A percentile compares a stretch with the other conserved stretches of the same genome.
Evolutionary conservation across 176 grass and related monocot species (phyloP).

Genomic region (Lolium rigidum): DNA sequence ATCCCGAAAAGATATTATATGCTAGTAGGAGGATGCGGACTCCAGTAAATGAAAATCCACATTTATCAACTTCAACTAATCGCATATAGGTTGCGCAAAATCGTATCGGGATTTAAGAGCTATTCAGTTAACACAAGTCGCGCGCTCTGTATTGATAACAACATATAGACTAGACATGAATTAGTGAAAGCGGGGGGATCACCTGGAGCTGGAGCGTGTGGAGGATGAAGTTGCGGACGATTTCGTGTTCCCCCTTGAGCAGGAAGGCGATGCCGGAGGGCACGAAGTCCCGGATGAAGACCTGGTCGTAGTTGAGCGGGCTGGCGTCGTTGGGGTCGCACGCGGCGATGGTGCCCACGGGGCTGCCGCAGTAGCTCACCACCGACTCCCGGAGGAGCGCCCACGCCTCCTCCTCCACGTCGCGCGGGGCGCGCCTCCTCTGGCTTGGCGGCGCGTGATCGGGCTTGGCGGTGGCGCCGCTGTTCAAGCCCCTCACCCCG

Average conservation of each 20-base stretch:
- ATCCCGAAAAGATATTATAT: too few species aligned
- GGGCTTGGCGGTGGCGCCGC: not conserved
- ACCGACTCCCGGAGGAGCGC: conserved; percentile 66
- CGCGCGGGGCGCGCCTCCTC: conserved; percentile 4
- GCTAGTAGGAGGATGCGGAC: too few species aligned
- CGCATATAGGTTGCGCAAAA: not conserved
- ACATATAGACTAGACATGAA: not conserved
- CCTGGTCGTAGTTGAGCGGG: conserved; percentile 88
- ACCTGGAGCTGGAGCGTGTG: conserved; percentile 98
- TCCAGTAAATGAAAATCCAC: too few species aligned
- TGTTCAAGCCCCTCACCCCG: conserved; percentile 33
- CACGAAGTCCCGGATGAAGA: conserved; percentile 92
- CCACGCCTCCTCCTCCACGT: conserved; percentile 78
- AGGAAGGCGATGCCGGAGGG: conserved; percentile 89
- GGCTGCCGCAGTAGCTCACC: conserved; percentile 79
- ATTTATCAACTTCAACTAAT: not conserved
- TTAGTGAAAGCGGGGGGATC: not conserved
- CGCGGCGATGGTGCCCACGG: conserved; percentile 88
- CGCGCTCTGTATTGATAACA: not conserved
- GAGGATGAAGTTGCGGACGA: conserved; percentile 93
- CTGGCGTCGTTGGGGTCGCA: conserved; percentile 76
- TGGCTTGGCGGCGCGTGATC: not conserved
- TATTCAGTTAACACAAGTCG: not conserved
- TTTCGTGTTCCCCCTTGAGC: conserved; percentile 87
- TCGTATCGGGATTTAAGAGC: not conserved